Evolutionary conservation across 2,329 filamentous ascomycete species (phyloP).

Genomic region (Colletotrichum musae): DNA sequence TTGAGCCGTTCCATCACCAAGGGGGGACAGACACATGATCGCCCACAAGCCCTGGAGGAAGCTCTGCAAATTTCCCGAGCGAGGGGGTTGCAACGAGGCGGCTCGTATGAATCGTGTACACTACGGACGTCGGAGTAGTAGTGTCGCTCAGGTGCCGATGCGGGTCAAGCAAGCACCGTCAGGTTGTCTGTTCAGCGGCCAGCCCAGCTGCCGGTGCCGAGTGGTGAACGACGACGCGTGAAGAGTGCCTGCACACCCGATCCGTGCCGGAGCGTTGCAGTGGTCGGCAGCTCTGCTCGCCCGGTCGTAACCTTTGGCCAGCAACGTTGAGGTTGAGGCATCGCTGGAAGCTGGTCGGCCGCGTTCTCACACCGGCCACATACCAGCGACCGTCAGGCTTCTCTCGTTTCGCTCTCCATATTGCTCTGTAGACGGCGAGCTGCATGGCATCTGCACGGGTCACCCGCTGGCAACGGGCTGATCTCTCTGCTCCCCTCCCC

Average conservation of each 20-base stretch:
- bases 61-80: slow-evolving; percentile 37
- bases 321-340: slow-evolving; percentile 15
- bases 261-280: slow-evolving; percentile 5
- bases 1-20: slow-evolving; percentile 31
- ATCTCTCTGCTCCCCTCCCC: slow-evolving; percentile 2
- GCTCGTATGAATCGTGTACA: slow-evolving; percentile 23
- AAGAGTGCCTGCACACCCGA: too few relatives aligned
- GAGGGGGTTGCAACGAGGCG: slow-evolving; percentile 22
- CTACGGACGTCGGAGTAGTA: neutral
- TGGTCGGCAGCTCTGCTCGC: neutral
- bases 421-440: slow-evolving; percentile 17
- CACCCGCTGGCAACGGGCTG: slow-evolving; percentile 27
- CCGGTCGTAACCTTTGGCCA: slow-evolving; percentile 14
- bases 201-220: too few relatives aligned
- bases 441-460: slow-evolving; percentile 35
- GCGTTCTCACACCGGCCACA: neutral
- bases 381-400: slow-evolving; percentile 8
- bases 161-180: slow-evolving; percentile 15
- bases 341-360: neutral
- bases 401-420: slow-evolving; percentile 9
- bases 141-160: slow-evolving; percentile 20
- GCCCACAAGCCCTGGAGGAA: slow-evolving; percentile 32
- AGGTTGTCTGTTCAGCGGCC: neutral
- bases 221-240: neutral
- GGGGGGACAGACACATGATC: slow-evolving; percentile 33